Evolutionary conservation across 176 grass and related monocot genomes (phyloP), one percentile per base, ranked within the genome.

Genomic region (Tuctoria greenei): DNA sequence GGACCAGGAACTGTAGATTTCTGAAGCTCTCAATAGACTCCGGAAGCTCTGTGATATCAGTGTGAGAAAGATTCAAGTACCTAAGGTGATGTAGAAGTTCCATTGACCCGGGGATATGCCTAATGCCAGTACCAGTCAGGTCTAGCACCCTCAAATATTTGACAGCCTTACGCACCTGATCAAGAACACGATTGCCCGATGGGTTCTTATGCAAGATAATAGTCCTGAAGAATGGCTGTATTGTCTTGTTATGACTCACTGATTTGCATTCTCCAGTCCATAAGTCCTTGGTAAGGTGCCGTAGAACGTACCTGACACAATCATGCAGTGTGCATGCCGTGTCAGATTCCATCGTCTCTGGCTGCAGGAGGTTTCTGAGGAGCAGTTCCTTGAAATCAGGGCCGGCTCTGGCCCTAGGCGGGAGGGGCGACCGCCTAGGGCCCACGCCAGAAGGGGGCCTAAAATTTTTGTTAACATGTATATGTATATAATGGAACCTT

Each of bases 341-440:
- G 63, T 31, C 49, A 28, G 12, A 54, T 35, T 8, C 20, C 21
- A 66, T 62, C 24, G n/a, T n/a, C n/a, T 80, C 81, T 17, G 24
- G 57, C 35, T 77, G 37, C 4, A 38, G 58, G 61, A 89, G 87
- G 47, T 81, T 81, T 61, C 72, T 66, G 10, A 63, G 18, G 14
- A 81, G 42, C 31, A 89, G 23, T 26, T 89, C 87, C 21, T 59
- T 81, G 28, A 72, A 85, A n/a, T n/a, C n/a, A n/a, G n/a, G n/a
- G n/a, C n/a, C n/a, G n/a, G n/a, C n/a, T n/a, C n/a, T n/a, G n/a
- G n/a, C n/a, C n/a, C n/a, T n/a, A n/a, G n/a, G n/a, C n/a, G n/a
- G n/a, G n/a, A n/a, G n/a, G n/a, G n/a, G n/a, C n/a, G n/a, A n/a
- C n/a, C n/a, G n/a, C n/a, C n/a, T n/a, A n/a, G n/a, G n/a, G n/a